A percentile compares a stretch with the other conserved stretches of the same genome.
Evolutionary conservation across 2,329 filamentous ascomycete genomes (phyloP).

Genomic region (Dothiorella sarmentorum): DNA sequence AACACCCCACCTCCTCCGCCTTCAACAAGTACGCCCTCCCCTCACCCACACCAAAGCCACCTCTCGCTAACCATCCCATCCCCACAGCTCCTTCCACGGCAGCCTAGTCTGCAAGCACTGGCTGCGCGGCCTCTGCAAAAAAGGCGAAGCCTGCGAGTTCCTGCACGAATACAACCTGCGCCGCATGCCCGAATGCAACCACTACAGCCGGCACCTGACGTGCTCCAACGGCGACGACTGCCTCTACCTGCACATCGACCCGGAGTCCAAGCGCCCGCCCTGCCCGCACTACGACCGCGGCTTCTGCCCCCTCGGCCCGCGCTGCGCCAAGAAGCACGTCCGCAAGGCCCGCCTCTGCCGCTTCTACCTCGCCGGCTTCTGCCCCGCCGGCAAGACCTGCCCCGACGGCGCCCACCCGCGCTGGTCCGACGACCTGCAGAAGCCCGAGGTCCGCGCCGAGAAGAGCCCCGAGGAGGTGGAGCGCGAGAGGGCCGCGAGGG

Average conservation of each 20-base stretch:
- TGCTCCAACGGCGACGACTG: conserved; percentile 98
- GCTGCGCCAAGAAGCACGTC: conserved; percentile 85
- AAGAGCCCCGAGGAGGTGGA: conserved; percentile 70
- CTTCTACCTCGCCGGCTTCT: conserved; percentile 92
- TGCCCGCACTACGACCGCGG: conserved; percentile 87
- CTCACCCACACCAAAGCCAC: conserved; percentile 2
- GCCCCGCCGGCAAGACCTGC: conserved; percentile 76
- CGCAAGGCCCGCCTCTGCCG: conserved; percentile 69
- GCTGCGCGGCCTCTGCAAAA: conserved; percentile 95
- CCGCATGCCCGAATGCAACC: conserved; percentile 98
- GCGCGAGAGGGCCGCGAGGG: conserved; percentile 50
- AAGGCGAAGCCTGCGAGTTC: conserved; percentile 95
- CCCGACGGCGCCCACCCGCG: conserved; percentile 77
- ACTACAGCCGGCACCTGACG: conserved; percentile 84
- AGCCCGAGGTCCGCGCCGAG: conserved; percentile 60
- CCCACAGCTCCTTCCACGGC: conserved; percentile 22
- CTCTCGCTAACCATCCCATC: conserved; percentile 28
- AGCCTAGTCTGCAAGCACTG: conserved; percentile 97
- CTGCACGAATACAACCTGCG: conserved; percentile 97
- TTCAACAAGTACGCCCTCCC: conserved; percentile 58
- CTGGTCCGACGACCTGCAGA: conserved; percentile 65
- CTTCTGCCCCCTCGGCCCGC: conserved; percentile 86
- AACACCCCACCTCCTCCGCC: conserved; percentile 62
- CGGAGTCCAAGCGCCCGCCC: conserved; percentile 60
- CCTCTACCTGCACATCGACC: conserved; percentile 85